A percentile compares a stretch with the other conserved stretches of the same genome.
These are phyloP conservation scores for Leccinum disarticulatum DNA, from an alignment of 768 basidiomycete genomes.

Conservation along the genomic window DNA sequence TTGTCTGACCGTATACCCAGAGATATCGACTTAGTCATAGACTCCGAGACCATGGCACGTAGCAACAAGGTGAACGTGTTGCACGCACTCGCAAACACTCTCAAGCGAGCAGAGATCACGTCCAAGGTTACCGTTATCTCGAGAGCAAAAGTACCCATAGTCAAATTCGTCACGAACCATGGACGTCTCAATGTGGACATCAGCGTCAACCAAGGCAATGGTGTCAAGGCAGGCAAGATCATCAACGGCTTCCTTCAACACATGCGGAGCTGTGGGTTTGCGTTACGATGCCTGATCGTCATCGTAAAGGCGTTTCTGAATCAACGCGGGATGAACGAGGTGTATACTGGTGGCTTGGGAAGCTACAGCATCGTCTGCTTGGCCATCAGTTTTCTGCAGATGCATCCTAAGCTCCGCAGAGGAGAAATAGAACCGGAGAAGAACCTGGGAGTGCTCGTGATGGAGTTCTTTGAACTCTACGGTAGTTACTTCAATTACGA, in stretches of 20 bases:
- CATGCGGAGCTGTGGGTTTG: slow-evolving; percentile 55
- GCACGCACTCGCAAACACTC: slow-evolving; percentile 71
- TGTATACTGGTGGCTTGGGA: slow-evolving; percentile 93
- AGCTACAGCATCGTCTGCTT: slow-evolving; percentile 94
- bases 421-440: slow-evolving; percentile 84
- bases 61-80: slow-evolving; percentile 69
- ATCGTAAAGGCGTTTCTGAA: slow-evolving; percentile 89
- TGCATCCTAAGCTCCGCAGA: slow-evolving; percentile 91
- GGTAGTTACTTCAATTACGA: slow-evolving; percentile 90
- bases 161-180: slow-evolving; percentile 86
- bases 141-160: slow-evolving; percentile 93
- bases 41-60: slow-evolving; percentile 74
- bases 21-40: slow-evolving; percentile 92
- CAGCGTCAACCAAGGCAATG: slow-evolving; percentile 88
- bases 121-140: slow-evolving; percentile 83
- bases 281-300: slow-evolving; percentile 80
- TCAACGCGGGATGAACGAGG: slow-evolving; percentile 95
- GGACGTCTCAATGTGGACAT: slow-evolving; percentile 91
- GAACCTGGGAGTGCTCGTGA: slow-evolving; percentile 90
- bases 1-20: slow-evolving; percentile 41
- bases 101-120: slow-evolving; percentile 76
- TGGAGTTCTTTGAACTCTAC: slow-evolving; percentile 98
- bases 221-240: slow-evolving; percentile 74
- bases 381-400: slow-evolving; percentile 92
- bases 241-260: slow-evolving; percentile 77